phyloP scores from a whole-genome alignment of 768 basidiomycete species.

The Leccinum subgranulosum region DNA sequence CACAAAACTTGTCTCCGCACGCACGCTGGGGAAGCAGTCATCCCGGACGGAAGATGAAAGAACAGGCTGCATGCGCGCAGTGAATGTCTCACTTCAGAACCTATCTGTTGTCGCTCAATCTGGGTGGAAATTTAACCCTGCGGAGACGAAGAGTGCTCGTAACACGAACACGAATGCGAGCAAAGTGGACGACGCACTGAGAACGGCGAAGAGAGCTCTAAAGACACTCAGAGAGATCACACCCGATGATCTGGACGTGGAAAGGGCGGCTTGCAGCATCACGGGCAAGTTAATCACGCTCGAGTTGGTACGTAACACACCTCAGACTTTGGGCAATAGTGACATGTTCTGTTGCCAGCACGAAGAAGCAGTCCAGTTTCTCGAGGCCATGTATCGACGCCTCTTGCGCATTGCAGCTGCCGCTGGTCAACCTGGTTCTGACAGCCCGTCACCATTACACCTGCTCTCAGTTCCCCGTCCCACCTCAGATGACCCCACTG shows the following conservation, averaged over 20 bases:
- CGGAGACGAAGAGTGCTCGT: slow-evolving; percentile 24
- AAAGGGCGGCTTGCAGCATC: slow-evolving; percentile 68
- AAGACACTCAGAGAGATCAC: slow-evolving; percentile 42
- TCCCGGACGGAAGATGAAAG: slow-evolving; percentile 35
- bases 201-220: slow-evolving; percentile 44
- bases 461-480: no score
- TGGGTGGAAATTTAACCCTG: slow-evolving; percentile 51
- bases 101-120: slow-evolving; percentile 51
- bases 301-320: slow-evolving; percentile 58
- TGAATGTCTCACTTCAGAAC: slow-evolving; percentile 60
- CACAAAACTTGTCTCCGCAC: slow-evolving; percentile 23
- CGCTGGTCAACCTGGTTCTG: not conserved
- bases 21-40: slow-evolving; percentile 25
- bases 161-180: slow-evolving; percentile 26
- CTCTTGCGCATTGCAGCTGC: slow-evolving; percentile 26
- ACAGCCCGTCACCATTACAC: not conserved
- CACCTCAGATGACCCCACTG: not conserved
- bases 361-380: slow-evolving; percentile 44
- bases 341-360: slow-evolving; percentile 39
- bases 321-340: not conserved
- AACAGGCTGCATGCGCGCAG: slow-evolving; percentile 53
- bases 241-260: slow-evolving; percentile 58
- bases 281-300: slow-evolving; percentile 63
- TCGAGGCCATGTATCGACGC: slow-evolving; percentile 45
- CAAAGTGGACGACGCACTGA: slow-evolving; percentile 32